Base-by-base conservation (phyloP, 495 filamentous ascomycete species). In the Neurospora tetraspora region DNA sequence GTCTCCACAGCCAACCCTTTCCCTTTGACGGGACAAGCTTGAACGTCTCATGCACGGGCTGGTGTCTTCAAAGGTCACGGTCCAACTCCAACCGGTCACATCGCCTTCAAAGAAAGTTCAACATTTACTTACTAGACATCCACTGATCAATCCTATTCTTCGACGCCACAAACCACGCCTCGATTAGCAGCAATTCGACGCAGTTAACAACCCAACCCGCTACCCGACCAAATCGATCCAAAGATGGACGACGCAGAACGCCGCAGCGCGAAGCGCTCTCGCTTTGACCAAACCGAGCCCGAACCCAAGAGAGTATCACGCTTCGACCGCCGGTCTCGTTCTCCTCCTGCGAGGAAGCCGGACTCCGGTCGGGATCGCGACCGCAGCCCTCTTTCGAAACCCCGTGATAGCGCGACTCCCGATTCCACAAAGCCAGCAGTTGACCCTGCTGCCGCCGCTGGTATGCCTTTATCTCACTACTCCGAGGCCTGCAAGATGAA, bases 211-310 rank as follows among this genome's bases (percentile, higher is more conserved):
- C 27, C 27, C 53, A 9, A 34, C 14, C 53, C 53, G 27, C 12
- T 18, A 34, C 53, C 27, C 53, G 53, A 34, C 53, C 27, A 6
- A 65, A 34, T 36, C 7, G 12, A 16, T 65, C 27, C 70, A 59
- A 75, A 72, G 18, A 97, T 96, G 93, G 89, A 91, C 72, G 94
- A 96, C 76, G 88, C 93, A 59, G 91, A 93, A 76, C 87, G 89
- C 78, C 91, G 91, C 71, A 83, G 82, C 73, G 83, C 87, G 12
- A 96, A 96, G 85, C 91, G 94, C 69, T 97, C 94, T 68, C 93
- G 94, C 76, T 97, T 97, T 80, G 94, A 97, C 79, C 91, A 95
- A 79, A 94, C 88, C 47, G 93, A 93, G 77, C 89, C 92, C 7
- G 92, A 94, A 75, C 88, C 88, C 39, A 89, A 89, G 73, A 88